Base-by-base conservation (phyloP, 2,329 filamentous ascomycete genomes). In the Pyrenophora seminiperda region DNA sequence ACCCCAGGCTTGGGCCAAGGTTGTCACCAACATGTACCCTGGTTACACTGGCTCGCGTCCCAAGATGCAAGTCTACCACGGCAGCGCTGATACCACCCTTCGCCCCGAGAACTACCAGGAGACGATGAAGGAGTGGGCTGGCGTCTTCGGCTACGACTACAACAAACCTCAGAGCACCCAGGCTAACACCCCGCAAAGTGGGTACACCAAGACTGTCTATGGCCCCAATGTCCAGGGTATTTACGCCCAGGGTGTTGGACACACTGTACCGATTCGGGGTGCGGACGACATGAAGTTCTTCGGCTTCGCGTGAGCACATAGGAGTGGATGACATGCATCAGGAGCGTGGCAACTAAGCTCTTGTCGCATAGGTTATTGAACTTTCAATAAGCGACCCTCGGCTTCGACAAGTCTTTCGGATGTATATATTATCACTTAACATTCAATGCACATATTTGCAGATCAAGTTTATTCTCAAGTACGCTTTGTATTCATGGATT, bases 51-150 rank as follows among this genome's bases (percentile, higher is more conserved):
- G 81, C 7, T 31, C 73, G 0, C 74, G 80, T 2, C 81, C 83
- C 3, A 77, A 75, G 55, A 81, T 85, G 77, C 80, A 82, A 62
- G 76, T 84, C 60, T 85, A 81, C 68, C 82, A 85, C 62, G 83
- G 82, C 41, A 77, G 75, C 34, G 69, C 68, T 1, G 82, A 85
- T 61, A 66, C 66, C 3, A 81, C 76, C 1, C 71, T 85, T 11
- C 70, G 72, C 43, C 77, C 77, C 3, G 74, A 77, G 55, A 84
- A 84, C 69, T 83, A 83, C 65, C 67, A 81, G 36, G 83, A 85
- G 73, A 79, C 79, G 3, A 66, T 67, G 54, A 72, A 71, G 52
- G 58, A 72, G 46, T 69, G 65, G 65, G 56, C 64, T 7, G 65
- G 63, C 45, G 66, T 72, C 5, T 70, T 68, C 19, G 62, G 61